phyloP scores from a whole-genome alignment of 176 grass and related monocot genomes.

The Pontederia crassipes region DNA sequence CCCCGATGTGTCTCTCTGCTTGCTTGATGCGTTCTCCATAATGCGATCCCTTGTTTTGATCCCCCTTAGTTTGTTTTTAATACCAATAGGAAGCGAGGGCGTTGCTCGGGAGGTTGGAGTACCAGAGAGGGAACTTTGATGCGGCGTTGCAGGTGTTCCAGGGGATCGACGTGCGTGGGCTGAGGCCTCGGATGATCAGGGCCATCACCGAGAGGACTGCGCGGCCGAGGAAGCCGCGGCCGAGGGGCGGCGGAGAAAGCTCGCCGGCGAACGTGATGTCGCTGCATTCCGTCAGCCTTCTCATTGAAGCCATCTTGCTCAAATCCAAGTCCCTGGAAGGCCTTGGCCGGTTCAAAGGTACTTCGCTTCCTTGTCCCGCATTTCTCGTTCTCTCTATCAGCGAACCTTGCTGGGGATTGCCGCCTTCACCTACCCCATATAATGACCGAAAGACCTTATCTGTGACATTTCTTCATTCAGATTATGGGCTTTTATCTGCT shows the following conservation, averaged over 20 bases:
- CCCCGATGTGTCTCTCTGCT: neutral
- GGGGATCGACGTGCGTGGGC: conserved; percentile 67
- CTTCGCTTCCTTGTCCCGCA: neutral
- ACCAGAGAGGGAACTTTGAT: conserved; percentile 91
- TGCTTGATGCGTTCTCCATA: neutral
- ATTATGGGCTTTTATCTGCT: too few species aligned
- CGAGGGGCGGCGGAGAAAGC: conserved; percentile 40
- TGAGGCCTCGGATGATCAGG: conserved; percentile 63
- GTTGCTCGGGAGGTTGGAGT: conserved; percentile 85
- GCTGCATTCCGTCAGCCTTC: conserved; percentile 90
- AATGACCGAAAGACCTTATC: too few species aligned
- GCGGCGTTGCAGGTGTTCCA: conserved; percentile 94
- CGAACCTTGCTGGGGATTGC: neutral
- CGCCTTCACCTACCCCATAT: neutral
- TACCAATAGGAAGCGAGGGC: conserved; percentile 76
- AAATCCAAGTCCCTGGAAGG: conserved; percentile 79
- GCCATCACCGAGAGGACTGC: conserved; percentile 53
- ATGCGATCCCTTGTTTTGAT: neutral
- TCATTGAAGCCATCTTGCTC: conserved; percentile 85
- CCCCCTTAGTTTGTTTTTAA: neutral
- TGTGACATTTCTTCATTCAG: too few species aligned
- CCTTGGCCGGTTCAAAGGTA: conserved; percentile 67
- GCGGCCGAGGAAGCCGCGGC: conserved; percentile 41
- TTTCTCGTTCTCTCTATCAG: neutral
- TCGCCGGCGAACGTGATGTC: conserved; percentile 68